phyloP scores from a whole-genome alignment of 2,329 filamentous ascomycete genomes.

The Talaromyces atroroseus region DNA sequence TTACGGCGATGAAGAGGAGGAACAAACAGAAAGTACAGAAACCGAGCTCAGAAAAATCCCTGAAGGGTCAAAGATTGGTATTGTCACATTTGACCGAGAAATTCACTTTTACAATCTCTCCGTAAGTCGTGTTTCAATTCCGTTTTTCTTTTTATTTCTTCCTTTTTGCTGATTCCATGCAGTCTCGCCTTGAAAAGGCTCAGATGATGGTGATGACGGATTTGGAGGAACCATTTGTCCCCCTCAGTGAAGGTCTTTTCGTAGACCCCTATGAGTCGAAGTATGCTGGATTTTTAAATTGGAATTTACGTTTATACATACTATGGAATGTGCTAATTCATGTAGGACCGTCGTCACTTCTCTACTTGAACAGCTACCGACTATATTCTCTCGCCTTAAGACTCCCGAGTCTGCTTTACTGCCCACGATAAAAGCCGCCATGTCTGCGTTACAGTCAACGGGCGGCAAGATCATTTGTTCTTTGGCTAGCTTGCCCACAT shows the following conservation, averaged over 20 bases:
- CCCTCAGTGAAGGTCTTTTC: constrained; percentile 84
- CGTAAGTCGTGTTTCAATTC: constrained; percentile 50
- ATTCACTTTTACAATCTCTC: constrained; percentile 97
- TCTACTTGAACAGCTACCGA: constrained; percentile 76
- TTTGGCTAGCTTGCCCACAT: constrained; percentile 80
- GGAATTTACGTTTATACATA: not conserved
- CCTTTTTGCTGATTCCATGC: constrained; percentile 21
- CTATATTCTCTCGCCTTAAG: constrained; percentile 80
- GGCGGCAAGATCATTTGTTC: constrained; percentile 92
- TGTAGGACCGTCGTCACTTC: constrained; percentile 68
- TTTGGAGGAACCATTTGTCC: constrained; percentile 91
- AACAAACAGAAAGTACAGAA: constrained; percentile 40
- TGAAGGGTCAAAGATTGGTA: constrained; percentile 78
- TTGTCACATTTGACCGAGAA: constrained; percentile 93
- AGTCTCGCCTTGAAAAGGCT: constrained; percentile 73
- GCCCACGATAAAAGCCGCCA: constrained; percentile 73
- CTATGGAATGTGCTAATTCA: not conserved
- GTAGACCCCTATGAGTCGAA: constrained; percentile 90
- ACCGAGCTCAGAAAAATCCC: constrained; percentile 58
- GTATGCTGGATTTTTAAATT: constrained; percentile 32
- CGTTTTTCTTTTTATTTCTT: constrained; percentile 11
- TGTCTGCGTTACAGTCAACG: constrained; percentile 77
- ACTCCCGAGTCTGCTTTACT: constrained; percentile 86
- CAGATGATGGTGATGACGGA: constrained; percentile 99
- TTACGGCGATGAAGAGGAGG: constrained; percentile 63